Percentiles rank a stretch among this genome's conserved stretches.
phyloP scores from a whole-genome alignment of 805 yeast species.

The Pichia cephalocereana region DNA sequence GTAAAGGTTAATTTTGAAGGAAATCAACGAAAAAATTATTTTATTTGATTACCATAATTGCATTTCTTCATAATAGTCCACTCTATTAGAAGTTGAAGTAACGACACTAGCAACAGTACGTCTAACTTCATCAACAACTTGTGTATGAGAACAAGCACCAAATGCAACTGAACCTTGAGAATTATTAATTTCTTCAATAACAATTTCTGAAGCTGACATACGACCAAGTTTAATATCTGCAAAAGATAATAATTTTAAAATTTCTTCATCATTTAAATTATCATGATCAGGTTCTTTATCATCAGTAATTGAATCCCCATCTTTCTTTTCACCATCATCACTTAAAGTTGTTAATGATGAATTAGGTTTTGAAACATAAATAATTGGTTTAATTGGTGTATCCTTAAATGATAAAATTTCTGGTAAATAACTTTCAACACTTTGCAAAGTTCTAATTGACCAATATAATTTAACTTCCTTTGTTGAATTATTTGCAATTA shows the following conservation, averaged over 20 bases:
- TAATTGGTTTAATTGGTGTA: slow-evolving; percentile 28
- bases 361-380: slow-evolving; percentile 33
- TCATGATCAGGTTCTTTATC: neutral
- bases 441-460: slow-evolving; percentile 47
- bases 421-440: slow-evolving; percentile 42
- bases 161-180: slow-evolving; percentile 35
- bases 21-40: neutral
- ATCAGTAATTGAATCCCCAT: neutral
- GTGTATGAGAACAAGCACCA: slow-evolving; percentile 41
- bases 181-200: slow-evolving; percentile 29
- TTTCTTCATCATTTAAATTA: neutral
- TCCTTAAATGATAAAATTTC: slow-evolving; percentile 30
- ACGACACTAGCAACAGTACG: slow-evolving; percentile 15
- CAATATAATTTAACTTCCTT: slow-evolving; percentile 45
- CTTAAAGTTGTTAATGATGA: slow-evolving; percentile 2
- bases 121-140: slow-evolving; percentile 29
- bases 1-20: neutral
- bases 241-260: slow-evolving; percentile 22
- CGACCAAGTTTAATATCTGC: slow-evolving; percentile 38
- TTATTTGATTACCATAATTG: slow-evolving; percentile 24
- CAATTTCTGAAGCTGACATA: slow-evolving; percentile 29
- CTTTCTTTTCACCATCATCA: slow-evolving; percentile 1
- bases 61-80: slow-evolving; percentile 29
- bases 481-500: slow-evolving; percentile 25
- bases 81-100: slow-evolving; percentile 6